These are phyloP conservation scores for Fusarium chlamydosporum DNA, from an alignment of 2,329 filamentous ascomycete species.

Conservation along the genomic window DNA sequence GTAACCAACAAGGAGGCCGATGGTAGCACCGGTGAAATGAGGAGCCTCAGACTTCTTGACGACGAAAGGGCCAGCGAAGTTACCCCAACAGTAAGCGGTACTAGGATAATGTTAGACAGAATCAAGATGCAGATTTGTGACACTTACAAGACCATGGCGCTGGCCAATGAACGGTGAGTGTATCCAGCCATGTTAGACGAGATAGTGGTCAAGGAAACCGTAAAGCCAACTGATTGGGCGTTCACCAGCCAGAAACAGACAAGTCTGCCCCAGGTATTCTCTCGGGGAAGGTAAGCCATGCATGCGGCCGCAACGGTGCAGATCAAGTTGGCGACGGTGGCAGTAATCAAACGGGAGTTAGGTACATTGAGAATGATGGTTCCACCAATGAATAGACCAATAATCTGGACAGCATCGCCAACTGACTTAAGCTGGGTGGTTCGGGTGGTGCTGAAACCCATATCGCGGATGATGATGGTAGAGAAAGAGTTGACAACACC, in stretches of 20 bases:
- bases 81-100: constrained; percentile 17
- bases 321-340: constrained; percentile 15
- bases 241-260: constrained; percentile 21
- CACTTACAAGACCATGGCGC: constrained; percentile 13
- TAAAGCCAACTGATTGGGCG: constrained; percentile 13
- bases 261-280: constrained; percentile 14
- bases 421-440: constrained; percentile 16
- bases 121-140: accelerated
- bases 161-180: constrained; percentile 12
- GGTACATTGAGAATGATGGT: constrained; percentile 14
- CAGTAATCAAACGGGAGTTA: constrained; percentile 10
- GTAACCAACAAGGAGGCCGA: constrained; percentile 5
- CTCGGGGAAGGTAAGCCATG: constrained; percentile 16
- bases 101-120: background rate
- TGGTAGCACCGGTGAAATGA: constrained; percentile 11
- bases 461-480: constrained; percentile 20
- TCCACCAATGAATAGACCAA: constrained; percentile 13
- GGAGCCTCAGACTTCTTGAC: constrained; percentile 14
- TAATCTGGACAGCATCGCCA: constrained; percentile 14
- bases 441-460: constrained; percentile 16
- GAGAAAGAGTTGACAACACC: constrained; percentile 21
- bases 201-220: constrained; percentile 17
- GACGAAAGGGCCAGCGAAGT: constrained; percentile 14
- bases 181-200: constrained; percentile 23
- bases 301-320: constrained; percentile 15